Conservation (phyloP, 2,329 filamentous ascomycete genomes). For the Dactylellina cionopaga region DNA sequence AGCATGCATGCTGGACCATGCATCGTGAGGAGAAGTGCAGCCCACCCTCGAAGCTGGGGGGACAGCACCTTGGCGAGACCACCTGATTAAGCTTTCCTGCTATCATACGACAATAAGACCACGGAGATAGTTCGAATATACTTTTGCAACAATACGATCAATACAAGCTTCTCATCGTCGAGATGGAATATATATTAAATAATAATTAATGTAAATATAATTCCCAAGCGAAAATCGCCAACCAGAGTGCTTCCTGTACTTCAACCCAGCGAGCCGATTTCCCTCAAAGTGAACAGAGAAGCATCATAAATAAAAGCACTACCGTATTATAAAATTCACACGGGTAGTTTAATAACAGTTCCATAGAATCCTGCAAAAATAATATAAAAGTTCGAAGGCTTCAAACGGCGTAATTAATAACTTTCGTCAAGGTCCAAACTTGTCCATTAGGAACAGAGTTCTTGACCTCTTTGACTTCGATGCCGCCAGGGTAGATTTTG, state of each 20-base stretch:
- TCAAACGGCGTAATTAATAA: constrained; percentile 65
- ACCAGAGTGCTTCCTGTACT: too few species aligned
- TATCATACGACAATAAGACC: neutral
- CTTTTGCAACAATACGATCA: too few species aligned
- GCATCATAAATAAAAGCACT: too few species aligned
- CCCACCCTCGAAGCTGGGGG: constrained; percentile 26
- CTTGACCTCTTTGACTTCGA: constrained; percentile 79
- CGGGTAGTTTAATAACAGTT: too few species aligned
- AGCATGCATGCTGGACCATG: constrained; percentile 14
- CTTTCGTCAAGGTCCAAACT: constrained; percentile 70
- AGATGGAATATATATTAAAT: too few species aligned
- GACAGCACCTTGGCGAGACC: neutral
- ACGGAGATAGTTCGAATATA: neutral
- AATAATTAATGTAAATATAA: too few species aligned
- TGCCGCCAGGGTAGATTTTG: constrained; percentile 80
- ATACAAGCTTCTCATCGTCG: too few species aligned
- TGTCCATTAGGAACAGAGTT: constrained; percentile 87
- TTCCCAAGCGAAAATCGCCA: too few species aligned
- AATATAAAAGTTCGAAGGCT: neutral
- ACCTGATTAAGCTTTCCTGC: neutral
- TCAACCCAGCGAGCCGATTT: too few species aligned
- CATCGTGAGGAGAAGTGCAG: constrained; percentile 45
- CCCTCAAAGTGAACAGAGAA: too few species aligned
- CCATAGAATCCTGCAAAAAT: too few species aligned
- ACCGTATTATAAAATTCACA: neutral